A percentile compares a stretch with the other conserved stretches of the same genome.
Conservation (phyloP, 768 basidiomycete species). For the Mycena floridula region DNA sequence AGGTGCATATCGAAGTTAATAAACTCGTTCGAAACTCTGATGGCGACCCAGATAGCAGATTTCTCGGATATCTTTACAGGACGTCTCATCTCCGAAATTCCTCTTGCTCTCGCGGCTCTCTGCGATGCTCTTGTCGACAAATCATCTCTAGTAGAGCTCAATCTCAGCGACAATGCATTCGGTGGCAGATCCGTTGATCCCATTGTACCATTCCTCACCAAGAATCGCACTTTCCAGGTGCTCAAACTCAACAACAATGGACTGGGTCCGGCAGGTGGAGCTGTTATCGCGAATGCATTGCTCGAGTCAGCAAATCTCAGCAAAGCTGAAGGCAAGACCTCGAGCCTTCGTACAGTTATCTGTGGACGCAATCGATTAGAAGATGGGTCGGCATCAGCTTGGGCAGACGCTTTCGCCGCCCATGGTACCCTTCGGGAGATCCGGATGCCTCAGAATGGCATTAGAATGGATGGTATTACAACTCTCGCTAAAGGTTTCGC, state of each 20-base stretch:
- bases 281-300: constrained; percentile 79
- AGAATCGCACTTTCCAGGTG: constrained; percentile 76
- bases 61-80: constrained; percentile 98
- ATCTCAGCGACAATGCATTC: constrained; percentile 95
- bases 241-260: constrained; percentile 97
- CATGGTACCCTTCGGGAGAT: constrained; percentile 81
- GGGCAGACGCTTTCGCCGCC: constrained; percentile 84
- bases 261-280: constrained; percentile 85
- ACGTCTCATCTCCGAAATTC: constrained; percentile 93
- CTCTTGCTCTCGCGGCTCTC: constrained; percentile 78
- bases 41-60: constrained; percentile 69
- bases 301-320: constrained; percentile 66
- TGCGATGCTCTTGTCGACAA: constrained; percentile 83
- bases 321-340: constrained; percentile 57
- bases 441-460: constrained; percentile 96
- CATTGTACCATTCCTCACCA: constrained; percentile 82
- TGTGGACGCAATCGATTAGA: constrained; percentile 97
- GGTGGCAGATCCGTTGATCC: constrained; percentile 93
- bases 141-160: constrained; percentile 75
- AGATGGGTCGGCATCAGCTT: constrained; percentile 75
- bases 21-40: background rate
- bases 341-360: constrained; percentile 73
- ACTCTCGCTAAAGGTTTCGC: constrained; percentile 72
- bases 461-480: constrained; percentile 85
- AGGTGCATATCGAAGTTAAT: constrained; percentile 40